Base-by-base conservation (phyloP, 2,329 filamentous ascomycete species). In the Westerdykella aurantiaca region DNA sequence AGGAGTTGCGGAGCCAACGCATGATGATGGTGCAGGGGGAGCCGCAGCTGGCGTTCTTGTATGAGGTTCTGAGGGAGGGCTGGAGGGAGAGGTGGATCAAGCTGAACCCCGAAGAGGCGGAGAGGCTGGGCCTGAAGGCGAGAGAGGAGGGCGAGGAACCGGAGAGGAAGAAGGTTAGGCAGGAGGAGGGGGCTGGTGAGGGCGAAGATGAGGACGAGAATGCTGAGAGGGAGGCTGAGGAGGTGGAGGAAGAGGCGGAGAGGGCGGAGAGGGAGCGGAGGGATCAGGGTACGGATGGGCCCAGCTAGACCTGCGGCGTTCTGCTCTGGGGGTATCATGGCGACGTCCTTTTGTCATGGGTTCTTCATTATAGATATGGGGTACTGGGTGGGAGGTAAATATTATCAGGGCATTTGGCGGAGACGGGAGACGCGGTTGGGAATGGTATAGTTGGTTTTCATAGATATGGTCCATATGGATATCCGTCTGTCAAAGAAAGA, bases 21-120 rank as follows among this genome's bases (percentile, higher is more conserved):
- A 86, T 88, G 72, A 87, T 84, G 69, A 98, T 98, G 93, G 93
- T 98, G 5, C 93, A 97, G 69, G 84, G 86, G 37, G 86, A 91
- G 56, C 66, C 77, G 38, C 93, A 98, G 65, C 93, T 86, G 58
- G 69, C 80, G 31, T 96, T 97, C 64, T 79, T 98, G 45, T 97
- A 98, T 69, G 82, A 89, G 58, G 87, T 94, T 1, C 67, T 96
- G 57, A 79, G 81, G 41, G 85, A 88, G 63, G 72, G 81, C 42
- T 90, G 86, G 82, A 70, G 81, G 48, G 81, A 86, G 29, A 59
- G 68, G 29, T 68, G 65, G 64, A 58, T 58, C 33, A 41, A 44
- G 34, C 43, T 47, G 16, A 50, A 64, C 37, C 60, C 62, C 0
- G 57, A 55, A 12, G 60, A 63, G 38, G 63, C 63, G 7, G 51